Percentiles rank a stretch among this genome's conserved stretches.
Evolutionary conservation across 305 asterid genomes (phyloP).

Genomic region (Plantago lanceolata): DNA sequence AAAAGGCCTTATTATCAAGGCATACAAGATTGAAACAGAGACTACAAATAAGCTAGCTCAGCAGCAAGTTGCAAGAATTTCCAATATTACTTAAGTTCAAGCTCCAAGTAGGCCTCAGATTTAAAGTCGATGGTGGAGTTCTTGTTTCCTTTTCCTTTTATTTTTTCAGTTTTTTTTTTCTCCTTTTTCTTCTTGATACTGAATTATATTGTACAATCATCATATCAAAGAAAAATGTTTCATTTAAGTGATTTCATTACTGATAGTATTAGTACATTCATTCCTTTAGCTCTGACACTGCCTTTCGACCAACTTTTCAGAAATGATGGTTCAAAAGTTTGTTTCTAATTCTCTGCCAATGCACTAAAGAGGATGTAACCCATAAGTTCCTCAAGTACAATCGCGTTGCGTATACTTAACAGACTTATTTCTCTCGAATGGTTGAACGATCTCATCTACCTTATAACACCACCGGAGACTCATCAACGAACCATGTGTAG

Average conservation of each 20-base stretch:
- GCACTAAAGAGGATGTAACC: neutral
- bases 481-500: too few relatives aligned
- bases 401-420: too few relatives aligned
- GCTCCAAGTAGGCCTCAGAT: constrained; percentile 2
- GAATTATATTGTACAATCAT: constrained; percentile 13
- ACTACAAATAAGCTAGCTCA: constrained; percentile 15
- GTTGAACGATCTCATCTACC: too few relatives aligned
- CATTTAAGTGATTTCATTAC: neutral
- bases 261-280: neutral
- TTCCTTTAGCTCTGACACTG: neutral
- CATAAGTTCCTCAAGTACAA: too few relatives aligned
- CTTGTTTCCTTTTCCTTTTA: neutral
- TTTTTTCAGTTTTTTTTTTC: neutral
- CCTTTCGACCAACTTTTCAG: neutral
- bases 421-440: too few relatives aligned
- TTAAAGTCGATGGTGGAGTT: neutral
- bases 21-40: constrained; percentile 15
- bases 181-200: neutral
- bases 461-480: too few relatives aligned
- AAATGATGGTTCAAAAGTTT: neutral
- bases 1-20: constrained; percentile 4
- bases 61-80: constrained; percentile 12
- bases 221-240: constrained; percentile 9
- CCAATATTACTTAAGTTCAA: neutral
- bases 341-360: neutral